Evolutionary conservation across 306 rosid genomes (phyloP), one percentile per base, ranked within the genome.

Genomic region (Cucurbita ficifolia): DNA sequence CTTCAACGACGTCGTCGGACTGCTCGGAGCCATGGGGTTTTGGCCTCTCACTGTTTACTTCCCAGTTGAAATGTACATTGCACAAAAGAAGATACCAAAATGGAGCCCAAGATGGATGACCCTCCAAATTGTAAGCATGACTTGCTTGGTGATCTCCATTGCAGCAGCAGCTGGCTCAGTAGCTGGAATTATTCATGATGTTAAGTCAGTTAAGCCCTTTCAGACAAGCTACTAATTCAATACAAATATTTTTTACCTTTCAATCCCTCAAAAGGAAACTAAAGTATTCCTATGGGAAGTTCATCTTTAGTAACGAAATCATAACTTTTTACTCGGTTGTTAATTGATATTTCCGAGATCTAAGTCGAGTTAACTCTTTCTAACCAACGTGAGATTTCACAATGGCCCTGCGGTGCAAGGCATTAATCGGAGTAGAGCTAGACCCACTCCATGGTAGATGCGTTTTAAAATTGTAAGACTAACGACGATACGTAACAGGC

Each of bases 1-100:
- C 80, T 89, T 92, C 77, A 91, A 91, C 73, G 93, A 87, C 74
- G 70, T 91, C 5, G 88, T 84, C 12, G 97, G 93, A 64, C 83
- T 91, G n/a, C 84, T 91, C 29, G 97, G 97, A 7, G 93, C 97
- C 29, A 45, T 89, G 63, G 91, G 91, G 22, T 89, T 89, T 78
- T 91, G 96, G 96, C 97, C 97, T 18, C 80, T 88, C 18, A 87
- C 90, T 0, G 96, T 48, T 1, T 48, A 48, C 52, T 48, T 48
- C n/a, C 52, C 52, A 48, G 16, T 91, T 75, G 85, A 83, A 81
- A 91, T 91, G 96, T 87, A 91, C 62, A 84, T 89, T 33, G 68
- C 77, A 9, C 91, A 89, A 79, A 91, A 77, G 93, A 89, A 64
- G 64, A 83, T 91, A 24, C 83, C 83, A 17, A 91, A 81, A 56